Evolutionary conservation across 768 basidiomycete species (phyloP).

Genomic region (Hygrocybe punicea): DNA sequence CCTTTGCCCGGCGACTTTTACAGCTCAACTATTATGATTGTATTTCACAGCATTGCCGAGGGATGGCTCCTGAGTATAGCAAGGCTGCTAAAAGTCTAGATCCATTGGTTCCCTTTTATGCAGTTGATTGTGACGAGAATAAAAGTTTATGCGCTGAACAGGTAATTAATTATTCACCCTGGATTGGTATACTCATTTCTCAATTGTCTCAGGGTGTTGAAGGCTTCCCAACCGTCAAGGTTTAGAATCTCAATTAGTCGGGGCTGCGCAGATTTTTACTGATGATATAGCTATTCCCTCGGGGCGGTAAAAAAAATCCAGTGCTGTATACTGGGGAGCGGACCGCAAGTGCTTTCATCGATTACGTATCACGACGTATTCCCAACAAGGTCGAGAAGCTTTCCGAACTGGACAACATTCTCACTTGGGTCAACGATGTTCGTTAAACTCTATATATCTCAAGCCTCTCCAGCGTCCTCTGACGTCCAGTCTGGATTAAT

Average conservation of each 20-base stretch:
- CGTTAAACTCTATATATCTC: slow-evolving; percentile 17
- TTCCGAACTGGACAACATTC: slow-evolving; percentile 52
- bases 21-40: neutral
- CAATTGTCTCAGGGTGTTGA: slow-evolving; percentile 54
- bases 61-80: slow-evolving; percentile 79
- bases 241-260: slow-evolving; percentile 22
- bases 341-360: slow-evolving; percentile 66
- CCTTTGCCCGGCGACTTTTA: too few species aligned
- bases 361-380: slow-evolving; percentile 71
- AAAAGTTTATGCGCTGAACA: slow-evolving; percentile 80
- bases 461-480: neutral
- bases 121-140: slow-evolving; percentile 91
- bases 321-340: slow-evolving; percentile 71
- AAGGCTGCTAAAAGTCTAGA: slow-evolving; percentile 75
- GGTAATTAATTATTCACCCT: slow-evolving; percentile 29
- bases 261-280: neutral
- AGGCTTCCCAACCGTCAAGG: slow-evolving; percentile 94
- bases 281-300: slow-evolving; percentile 62
- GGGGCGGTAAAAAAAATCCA: slow-evolving; percentile 60
- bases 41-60: slow-evolving; percentile 71
- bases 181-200: neutral
- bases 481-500: neutral
- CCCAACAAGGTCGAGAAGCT: slow-evolving; percentile 68
- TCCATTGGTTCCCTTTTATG: slow-evolving; percentile 84
- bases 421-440: slow-evolving; percentile 69